Evolutionary conservation across 2,329 filamentous ascomycete genomes (phyloP).

Genomic region (Sporothrix mexicana): DNA sequence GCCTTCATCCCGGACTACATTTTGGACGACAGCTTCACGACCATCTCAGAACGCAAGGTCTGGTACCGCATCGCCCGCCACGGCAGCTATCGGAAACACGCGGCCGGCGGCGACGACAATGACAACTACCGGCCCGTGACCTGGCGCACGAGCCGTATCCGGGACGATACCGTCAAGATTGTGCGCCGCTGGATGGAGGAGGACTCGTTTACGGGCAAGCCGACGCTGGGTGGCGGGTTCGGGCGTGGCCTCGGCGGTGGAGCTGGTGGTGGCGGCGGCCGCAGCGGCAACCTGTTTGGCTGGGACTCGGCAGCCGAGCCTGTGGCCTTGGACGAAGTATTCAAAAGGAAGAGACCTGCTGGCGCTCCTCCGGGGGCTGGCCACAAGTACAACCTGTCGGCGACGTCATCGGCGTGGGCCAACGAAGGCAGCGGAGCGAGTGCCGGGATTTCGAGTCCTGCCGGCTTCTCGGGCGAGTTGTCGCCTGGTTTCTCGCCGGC

Average conservation of each 20-base stretch:
- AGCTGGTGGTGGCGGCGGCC: slow-evolving; percentile 45
- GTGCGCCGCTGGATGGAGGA: slow-evolving; percentile 71
- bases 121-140: slow-evolving; percentile 65
- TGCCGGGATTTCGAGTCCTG: not conserved
- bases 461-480: not conserved
- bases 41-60: slow-evolving; percentile 63
- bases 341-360: slow-evolving; percentile 46
- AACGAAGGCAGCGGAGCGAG: slow-evolving; percentile 14
- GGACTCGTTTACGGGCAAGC: slow-evolving; percentile 61
- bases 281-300: slow-evolving; percentile 61
- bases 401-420: not conserved
- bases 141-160: slow-evolving; percentile 62
- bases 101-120: slow-evolving; percentile 49
- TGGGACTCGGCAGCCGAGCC: slow-evolving; percentile 63
- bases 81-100: slow-evolving; percentile 62
- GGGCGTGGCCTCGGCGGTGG: not conserved
- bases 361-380: not conserved
- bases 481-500: slow-evolving; percentile 20
- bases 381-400: not conserved
- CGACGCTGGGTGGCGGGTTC: slow-evolving; percentile 47
- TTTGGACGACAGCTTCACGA: slow-evolving; percentile 59
- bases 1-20: slow-evolving; percentile 53
- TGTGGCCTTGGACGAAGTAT: slow-evolving; percentile 56
- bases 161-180: slow-evolving; percentile 60
- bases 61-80: slow-evolving; percentile 70